These are phyloP conservation scores for Amanita polypyramis DNA, from an alignment of 768 basidiomycete genomes.

Conservation along the genomic window DNA sequence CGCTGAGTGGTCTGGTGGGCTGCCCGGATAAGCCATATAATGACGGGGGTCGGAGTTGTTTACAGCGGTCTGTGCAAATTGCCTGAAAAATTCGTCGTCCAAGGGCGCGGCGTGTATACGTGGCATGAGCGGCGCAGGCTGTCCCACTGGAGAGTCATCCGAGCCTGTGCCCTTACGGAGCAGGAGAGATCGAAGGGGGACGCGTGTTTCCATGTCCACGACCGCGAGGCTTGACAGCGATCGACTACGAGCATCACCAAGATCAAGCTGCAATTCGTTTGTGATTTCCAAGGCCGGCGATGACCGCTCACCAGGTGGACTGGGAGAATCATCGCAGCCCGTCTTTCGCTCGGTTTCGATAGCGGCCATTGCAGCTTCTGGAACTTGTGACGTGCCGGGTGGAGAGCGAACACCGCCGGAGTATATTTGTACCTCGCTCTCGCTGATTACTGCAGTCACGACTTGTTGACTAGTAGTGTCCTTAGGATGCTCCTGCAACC, in stretches of 20 bases:
- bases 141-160: not conserved
- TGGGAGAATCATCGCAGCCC: too few species aligned
- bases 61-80: not conserved
- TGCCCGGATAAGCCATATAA: constrained; percentile 9
- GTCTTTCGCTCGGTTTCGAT: too few species aligned
- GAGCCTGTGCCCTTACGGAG: not conserved
- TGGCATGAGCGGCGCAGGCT: too few species aligned
- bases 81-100: not conserved
- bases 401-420: too few species aligned
- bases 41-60: not conserved
- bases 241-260: not conserved
- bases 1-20: constrained; percentile 8
- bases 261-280: not conserved
- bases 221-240: not conserved
- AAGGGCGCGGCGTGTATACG: not conserved
- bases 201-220: not conserved
- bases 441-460: too few species aligned
- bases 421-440: too few species aligned
- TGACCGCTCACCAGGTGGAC: too few species aligned
- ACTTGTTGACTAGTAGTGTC: too few species aligned
- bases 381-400: too few species aligned
- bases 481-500: too few species aligned
- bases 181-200: not conserved
- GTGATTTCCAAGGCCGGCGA: not conserved
- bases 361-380: too few species aligned